Base-by-base conservation (phyloP, 805 yeast genomes). In the Citeromyces nyonsensis region DNA sequence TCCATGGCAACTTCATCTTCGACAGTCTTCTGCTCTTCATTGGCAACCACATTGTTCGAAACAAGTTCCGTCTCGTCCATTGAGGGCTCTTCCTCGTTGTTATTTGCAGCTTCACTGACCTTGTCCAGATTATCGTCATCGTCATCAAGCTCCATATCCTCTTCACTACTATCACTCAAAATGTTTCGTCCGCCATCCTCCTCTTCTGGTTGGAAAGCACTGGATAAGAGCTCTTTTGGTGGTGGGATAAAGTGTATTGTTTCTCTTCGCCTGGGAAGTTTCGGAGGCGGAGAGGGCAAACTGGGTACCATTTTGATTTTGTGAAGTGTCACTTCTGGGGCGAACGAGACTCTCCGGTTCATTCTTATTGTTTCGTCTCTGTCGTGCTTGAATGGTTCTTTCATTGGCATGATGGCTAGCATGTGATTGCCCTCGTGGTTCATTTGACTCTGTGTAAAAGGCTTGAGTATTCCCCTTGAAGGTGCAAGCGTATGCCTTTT, bases 241-340 rank as follows among this genome's bases (percentile, higher is more conserved):
- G 43, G 35, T 4, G 61, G 55, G 9, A 52, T 45, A 26, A 56
- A 51, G 31, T 56, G 47, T 10, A 45, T 30, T 6, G 44, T 40
- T 18, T 45, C 53, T 26, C 52, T 33, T 42, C 53, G 44, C 27
- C 48, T 39, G 6, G 52, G 49, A 28, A 33, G 38, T 36, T 40
- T 42, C 10, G 20, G 35, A 9, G 22, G 15, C 4, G 33, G 24
- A 25, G 33, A 33, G 9, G 38, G 40, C 29, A 36, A 37, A 11
- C 31, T 42, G 6, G 52, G 56, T 29, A 54, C 52, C 37, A 50
- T 48, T 37, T 54, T 73, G 40, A 64, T 61, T 43, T 72, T 68
- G 43, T 74, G 81, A 27, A 75, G 57, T 3, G 79, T 73, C 0
- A 74, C 82, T 41, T 73, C 81, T 1, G 80, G 80, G 1, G 86